phyloP scores from a whole-genome alignment of 2,329 filamentous ascomycete genomes.

The Alternaria alternata region DNA sequence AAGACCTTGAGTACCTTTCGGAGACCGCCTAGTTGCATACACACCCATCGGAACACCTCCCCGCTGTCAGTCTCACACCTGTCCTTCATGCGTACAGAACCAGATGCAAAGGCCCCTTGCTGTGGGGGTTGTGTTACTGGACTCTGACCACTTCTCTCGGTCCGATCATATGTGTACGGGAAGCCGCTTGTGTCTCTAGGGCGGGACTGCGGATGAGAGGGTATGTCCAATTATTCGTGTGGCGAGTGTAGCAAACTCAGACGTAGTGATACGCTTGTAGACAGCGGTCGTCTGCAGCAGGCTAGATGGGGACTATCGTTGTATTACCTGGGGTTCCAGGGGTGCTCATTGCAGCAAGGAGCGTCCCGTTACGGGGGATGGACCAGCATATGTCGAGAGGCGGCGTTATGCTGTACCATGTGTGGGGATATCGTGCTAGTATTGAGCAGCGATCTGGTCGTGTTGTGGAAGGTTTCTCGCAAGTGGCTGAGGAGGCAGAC shows the following conservation, averaged over 20 bases:
- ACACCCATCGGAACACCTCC: slow-evolving; percentile 17
- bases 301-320: slow-evolving; percentile 7
- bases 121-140: slow-evolving; percentile 6
- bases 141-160: slow-evolving; percentile 7
- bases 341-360: slow-evolving; percentile 18
- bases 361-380: slow-evolving; percentile 15
- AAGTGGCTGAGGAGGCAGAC: slow-evolving; percentile 19
- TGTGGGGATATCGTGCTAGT: slow-evolving; percentile 36
- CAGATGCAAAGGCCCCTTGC: slow-evolving; percentile 7
- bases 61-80: slow-evolving; percentile 24
- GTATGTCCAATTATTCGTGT: slow-evolving; percentile 11
- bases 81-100: slow-evolving; percentile 7
- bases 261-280: slow-evolving; percentile 19
- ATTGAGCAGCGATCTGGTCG: slow-evolving; percentile 21
- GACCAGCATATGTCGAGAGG: slow-evolving; percentile 33
- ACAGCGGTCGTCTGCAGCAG: slow-evolving; percentile 12
- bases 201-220: background rate
- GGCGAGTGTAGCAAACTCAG: slow-evolving; percentile 19
- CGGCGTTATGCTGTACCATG: slow-evolving; percentile 36
- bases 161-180: slow-evolving; percentile 19
- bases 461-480: slow-evolving; percentile 31
- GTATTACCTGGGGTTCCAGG: slow-evolving; percentile 15
- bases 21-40: slow-evolving; percentile 11
- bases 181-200: slow-evolving; percentile 15
- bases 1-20: slow-evolving; percentile 6